Evolutionary conservation across 148 eudicot species (phyloP).

Genomic region (Euryodendron excelsum): DNA sequence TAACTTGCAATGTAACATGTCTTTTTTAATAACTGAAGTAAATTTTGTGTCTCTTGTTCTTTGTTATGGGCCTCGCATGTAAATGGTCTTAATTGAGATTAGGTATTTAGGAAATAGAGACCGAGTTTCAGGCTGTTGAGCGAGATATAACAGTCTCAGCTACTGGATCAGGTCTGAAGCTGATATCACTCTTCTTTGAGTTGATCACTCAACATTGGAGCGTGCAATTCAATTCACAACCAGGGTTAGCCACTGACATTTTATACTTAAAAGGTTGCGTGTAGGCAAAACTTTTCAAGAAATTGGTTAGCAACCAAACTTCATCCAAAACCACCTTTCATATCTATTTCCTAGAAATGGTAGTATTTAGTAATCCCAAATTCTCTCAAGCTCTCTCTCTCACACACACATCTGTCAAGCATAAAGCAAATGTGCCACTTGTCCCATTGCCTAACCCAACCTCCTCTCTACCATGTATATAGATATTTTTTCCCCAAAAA

Average conservation of each 20-base stretch:
- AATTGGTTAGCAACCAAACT: constrained; percentile 4
- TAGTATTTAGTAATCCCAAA: background rate
- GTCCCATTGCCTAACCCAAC: constrained; percentile 1
- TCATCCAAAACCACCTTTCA: background rate
- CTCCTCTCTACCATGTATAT: background rate
- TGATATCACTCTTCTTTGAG: no score
- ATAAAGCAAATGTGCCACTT: background rate
- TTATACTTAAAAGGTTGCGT: background rate
- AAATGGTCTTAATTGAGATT: no score
- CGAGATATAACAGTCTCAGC: no score
- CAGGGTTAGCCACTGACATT: background rate
- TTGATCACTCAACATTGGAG: no score
- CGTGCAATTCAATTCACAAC: background rate
- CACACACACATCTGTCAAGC: background rate
- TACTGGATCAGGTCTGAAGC: no score
- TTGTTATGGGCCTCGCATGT: no score
- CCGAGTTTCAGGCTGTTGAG: no score
- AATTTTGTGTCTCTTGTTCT: no score
- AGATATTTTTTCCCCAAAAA: background rate
- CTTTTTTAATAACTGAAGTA: no score
- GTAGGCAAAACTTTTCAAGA: background rate
- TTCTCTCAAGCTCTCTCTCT: background rate
- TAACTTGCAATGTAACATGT: no score
- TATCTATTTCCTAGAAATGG: background rate
- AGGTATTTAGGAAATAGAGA: no score